Conservation (phyloP, 768 basidiomycete species). For the Podaxis carcinomalis region DNA sequence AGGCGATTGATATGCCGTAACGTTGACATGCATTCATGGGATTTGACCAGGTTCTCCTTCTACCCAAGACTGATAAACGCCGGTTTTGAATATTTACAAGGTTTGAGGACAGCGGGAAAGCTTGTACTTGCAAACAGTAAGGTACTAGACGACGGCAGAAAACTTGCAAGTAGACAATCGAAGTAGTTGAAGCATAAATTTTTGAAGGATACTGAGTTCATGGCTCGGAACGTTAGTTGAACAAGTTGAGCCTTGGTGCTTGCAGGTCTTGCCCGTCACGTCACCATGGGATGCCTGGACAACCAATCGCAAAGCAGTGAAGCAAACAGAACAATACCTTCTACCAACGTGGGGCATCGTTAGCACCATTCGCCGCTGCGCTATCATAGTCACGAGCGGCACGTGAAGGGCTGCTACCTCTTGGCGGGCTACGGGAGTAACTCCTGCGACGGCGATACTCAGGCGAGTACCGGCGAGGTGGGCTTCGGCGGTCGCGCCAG, state of each 20-base stretch:
- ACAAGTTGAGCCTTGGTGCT: slow-evolving; percentile 8
- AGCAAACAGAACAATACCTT: slow-evolving; percentile 22
- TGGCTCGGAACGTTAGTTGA: slow-evolving; percentile 1
- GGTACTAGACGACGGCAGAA: slow-evolving; percentile 12
- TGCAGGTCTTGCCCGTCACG: slow-evolving; percentile 11
- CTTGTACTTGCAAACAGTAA: slow-evolving; percentile 13
- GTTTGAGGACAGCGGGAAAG: slow-evolving; percentile 11
- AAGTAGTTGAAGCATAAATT: slow-evolving; percentile 13
- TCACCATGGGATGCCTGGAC: slow-evolving; percentile 8
- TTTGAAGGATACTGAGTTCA: slow-evolving; percentile 12
- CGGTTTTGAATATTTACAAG: slow-evolving; percentile 9
- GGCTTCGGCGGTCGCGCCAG: slow-evolving; percentile 80
- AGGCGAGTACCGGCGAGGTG: slow-evolving; percentile 71
- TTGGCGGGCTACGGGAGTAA: slow-evolving; percentile 78
- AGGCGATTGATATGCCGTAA: slow-evolving; percentile 2
- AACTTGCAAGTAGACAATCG: slow-evolving; percentile 13
- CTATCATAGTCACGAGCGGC: slow-evolving; percentile 21
- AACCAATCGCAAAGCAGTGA: slow-evolving; percentile 15
- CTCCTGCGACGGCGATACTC: slow-evolving; percentile 73
- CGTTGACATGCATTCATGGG: neutral
- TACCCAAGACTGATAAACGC: slow-evolving; percentile 9
- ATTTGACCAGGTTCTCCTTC: slow-evolving; percentile 1
- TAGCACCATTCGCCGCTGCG: slow-evolving; percentile 22
- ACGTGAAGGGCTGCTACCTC: slow-evolving; percentile 46
- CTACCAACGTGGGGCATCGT: slow-evolving; percentile 58